These are phyloP conservation scores for Incumbomyces delicatus DNA, from an alignment of 2,329 filamentous ascomycete genomes.

Conservation along the genomic window DNA sequence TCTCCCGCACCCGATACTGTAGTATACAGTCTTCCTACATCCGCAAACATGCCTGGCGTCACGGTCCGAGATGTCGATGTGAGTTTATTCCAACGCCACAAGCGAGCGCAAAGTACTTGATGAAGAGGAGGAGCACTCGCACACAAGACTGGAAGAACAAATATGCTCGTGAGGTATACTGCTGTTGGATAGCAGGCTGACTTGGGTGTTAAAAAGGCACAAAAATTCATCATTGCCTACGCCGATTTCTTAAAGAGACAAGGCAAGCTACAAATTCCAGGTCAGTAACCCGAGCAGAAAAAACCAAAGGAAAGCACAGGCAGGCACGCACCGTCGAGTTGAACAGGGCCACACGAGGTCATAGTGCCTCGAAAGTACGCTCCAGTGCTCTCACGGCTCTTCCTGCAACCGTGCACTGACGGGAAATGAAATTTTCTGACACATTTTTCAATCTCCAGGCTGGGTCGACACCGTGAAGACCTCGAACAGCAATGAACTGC, in stretches of 20 bases:
- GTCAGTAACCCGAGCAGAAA: slow-evolving; percentile 35
- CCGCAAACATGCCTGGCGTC: slow-evolving; percentile 57
- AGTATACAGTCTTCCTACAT: slow-evolving; percentile 12
- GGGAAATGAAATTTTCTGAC: no score
- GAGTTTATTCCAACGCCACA: slow-evolving; percentile 28
- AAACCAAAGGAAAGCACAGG: slow-evolving; percentile 20
- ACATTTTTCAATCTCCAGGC: slow-evolving; percentile 42
- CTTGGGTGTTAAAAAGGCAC: slow-evolving; percentile 37
- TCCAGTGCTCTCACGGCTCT: neutral
- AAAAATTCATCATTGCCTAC: slow-evolving; percentile 60
- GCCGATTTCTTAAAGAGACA: slow-evolving; percentile 62
- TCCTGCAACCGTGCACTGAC: neutral
- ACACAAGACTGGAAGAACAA: neutral
- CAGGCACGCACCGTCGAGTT: slow-evolving; percentile 6
- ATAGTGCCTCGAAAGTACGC: slow-evolving; percentile 15
- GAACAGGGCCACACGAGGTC: no score
- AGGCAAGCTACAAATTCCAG: slow-evolving; percentile 60
- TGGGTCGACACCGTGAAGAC: slow-evolving; percentile 99
- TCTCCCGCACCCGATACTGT: no score
- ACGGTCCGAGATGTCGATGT: slow-evolving; percentile 58
- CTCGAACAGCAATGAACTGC: slow-evolving; percentile 89
- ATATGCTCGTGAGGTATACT: slow-evolving; percentile 9
- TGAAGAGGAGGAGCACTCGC: slow-evolving; percentile 6
- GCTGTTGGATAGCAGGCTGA: slow-evolving; percentile 9
- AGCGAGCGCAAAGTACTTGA: slow-evolving; percentile 11